Evolutionary conservation across 495 filamentous ascomycete species (phyloP).

Genomic region (Penicillium herquei): DNA sequence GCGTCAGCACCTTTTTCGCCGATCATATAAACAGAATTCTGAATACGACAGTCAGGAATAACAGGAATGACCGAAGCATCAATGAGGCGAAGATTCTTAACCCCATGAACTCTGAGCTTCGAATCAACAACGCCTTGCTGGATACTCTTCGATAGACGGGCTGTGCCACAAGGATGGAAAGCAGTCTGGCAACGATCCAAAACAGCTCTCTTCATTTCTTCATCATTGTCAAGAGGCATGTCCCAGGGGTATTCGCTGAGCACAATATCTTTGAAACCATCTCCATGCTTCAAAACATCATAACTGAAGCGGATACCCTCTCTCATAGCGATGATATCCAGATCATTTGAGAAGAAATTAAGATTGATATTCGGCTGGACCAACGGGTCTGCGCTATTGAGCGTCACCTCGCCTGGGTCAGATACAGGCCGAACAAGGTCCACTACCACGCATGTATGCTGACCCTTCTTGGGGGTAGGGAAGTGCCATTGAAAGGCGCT

Average conservation of each 20-base stretch:
- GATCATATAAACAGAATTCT: slow-evolving; percentile 55
- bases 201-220: slow-evolving; percentile 52
- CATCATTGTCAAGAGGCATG: slow-evolving; percentile 53
- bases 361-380: slow-evolving; percentile 55
- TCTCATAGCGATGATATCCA: slow-evolving; percentile 54
- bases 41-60: slow-evolving; percentile 38
- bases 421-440: slow-evolving; percentile 36
- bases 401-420: slow-evolving; percentile 43
- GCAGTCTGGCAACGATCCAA: slow-evolving; percentile 55
- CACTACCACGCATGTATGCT: slow-evolving; percentile 55
- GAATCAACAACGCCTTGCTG: slow-evolving; percentile 51
- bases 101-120: slow-evolving; percentile 52
- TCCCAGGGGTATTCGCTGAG: slow-evolving; percentile 54
- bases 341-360: slow-evolving; percentile 54
- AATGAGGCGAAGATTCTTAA: slow-evolving; percentile 50
- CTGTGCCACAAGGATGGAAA: slow-evolving; percentile 56
- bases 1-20: slow-evolving; percentile 46
- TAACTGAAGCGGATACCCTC: slow-evolving; percentile 55
- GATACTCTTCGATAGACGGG: slow-evolving; percentile 49
- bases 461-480: slow-evolving; percentile 45
- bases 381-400: slow-evolving; percentile 50
- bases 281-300: slow-evolving; percentile 52
- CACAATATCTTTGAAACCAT: slow-evolving; percentile 56
- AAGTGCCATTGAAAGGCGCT: slow-evolving; percentile 63
- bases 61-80: slow-evolving; percentile 35